Conservation (phyloP, 1,139 yeast genomes). For the Protomyces inouyei region DNA sequence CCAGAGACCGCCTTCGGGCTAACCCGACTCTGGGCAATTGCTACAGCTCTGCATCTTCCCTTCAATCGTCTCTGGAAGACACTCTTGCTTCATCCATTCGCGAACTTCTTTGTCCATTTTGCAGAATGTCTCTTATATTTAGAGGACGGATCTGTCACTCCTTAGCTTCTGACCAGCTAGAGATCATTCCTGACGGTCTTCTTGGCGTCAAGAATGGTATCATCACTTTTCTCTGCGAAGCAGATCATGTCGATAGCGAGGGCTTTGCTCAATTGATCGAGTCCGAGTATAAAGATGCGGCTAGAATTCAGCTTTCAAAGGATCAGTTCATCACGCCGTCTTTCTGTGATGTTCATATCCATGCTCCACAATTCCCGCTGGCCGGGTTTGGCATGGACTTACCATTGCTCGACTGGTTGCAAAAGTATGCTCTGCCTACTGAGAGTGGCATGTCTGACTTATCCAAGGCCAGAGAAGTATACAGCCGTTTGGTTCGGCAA, state of each 20-base stretch:
- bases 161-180: conserved; percentile 47
- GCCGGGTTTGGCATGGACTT: conserved; percentile 81
- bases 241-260: conserved; percentile 13
- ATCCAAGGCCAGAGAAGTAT: conserved; percentile 55
- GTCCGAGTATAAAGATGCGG: conserved; percentile 9
- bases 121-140: conserved; percentile 5
- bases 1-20: background rate
- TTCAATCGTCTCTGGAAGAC: background rate
- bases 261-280: background rate
- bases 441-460: conserved; percentile 58
- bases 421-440: conserved; percentile 79
- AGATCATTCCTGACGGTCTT: conserved; percentile 48
- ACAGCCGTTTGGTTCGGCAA: conserved; percentile 57
- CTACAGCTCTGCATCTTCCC: background rate
- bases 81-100: background rate
- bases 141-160: conserved; percentile 58
- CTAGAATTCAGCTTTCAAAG: background rate
- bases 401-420: conserved; percentile 83
- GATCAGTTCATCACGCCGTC: conserved; percentile 62
- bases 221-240: conserved; percentile 44
- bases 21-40: background rate
- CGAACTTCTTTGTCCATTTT: background rate
- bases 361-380: conserved; percentile 96
- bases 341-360: conserved; percentile 90
- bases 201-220: conserved; percentile 55